Base-by-base conservation (phyloP, 106 monocot species). In the Gastrodia elata region DNA sequence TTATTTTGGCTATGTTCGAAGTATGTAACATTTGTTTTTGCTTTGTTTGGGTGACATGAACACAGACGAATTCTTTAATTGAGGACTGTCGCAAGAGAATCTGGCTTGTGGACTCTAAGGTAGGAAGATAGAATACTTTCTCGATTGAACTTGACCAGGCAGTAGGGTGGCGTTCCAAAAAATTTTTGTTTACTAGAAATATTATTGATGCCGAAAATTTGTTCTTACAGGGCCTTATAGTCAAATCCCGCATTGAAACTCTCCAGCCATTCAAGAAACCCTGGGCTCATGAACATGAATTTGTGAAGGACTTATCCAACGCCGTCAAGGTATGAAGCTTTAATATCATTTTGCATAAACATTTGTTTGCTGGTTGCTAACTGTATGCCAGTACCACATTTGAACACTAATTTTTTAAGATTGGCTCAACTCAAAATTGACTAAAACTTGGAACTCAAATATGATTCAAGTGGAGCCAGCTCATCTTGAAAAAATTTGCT, bases 181-280 rank as follows among this genome's bases (percentile, higher is more conserved):
- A 11, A 8, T 44, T 44, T 11, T 27, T 30, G 30, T 9, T 24
- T 4, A 40, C 41, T 25, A 69, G 15, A 67, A 67, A 18, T 67
- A n/a, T 25, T 9, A 40, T 40, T 39, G 16, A 20, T n/a, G n/a
- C n/a, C 34, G n/a, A n/a, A n/a, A n/a, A n/a, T n/a, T n/a, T 35
- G 38, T 38, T 35, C 48, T 74, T 78, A 26, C 49, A 94, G 94
- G 94, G 94, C 26, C 74, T 94, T 77, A 88, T 96, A 68, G 96
- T 96, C 30, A 84, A 73, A 38, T 86, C 92, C 32, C 89, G 96
- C 32, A 71, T 73, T 80, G 89, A 86, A 39, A 83, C 92, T 38
- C 92, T 96, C 41, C 96, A 92, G 78, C 84, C 86, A 55, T 96
- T 96, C 85, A 96, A 96, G 75, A 87, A 92, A 80, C 92, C 92